A percentile compares a stretch with the other conserved stretches of the same genome.
Evolutionary conservation across 164 flowering plant species (phyloP).

Genomic region (Nymphaea thermarum): DNA sequence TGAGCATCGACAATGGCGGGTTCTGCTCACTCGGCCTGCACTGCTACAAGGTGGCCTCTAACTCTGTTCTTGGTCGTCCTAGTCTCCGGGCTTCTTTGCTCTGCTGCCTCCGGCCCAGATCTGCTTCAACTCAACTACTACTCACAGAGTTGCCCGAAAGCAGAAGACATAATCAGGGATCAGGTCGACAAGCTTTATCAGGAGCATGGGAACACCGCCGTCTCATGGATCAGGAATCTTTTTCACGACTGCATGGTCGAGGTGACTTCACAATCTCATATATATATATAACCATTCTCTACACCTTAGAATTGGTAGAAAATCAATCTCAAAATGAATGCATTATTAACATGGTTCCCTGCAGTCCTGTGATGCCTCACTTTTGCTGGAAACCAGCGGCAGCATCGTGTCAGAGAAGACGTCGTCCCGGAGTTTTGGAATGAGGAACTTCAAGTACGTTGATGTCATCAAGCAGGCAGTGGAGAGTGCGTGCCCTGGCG

Average conservation of each 20-base stretch:
- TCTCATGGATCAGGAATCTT: constrained; percentile 75
- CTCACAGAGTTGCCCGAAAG: constrained; percentile 60
- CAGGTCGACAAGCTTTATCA: constrained; percentile 45
- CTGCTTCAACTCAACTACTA: constrained; percentile 51
- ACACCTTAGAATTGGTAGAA: too few relatives aligned
- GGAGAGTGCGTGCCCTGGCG: constrained; percentile 59
- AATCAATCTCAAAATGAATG: too few relatives aligned
- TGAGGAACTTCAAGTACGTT: constrained; percentile 76
- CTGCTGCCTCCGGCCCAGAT: constrained; percentile 11
- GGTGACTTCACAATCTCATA: constrained; percentile 18
- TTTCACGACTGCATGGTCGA: constrained; percentile 86
- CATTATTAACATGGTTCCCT: background rate
- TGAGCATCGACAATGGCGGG: too few relatives aligned
- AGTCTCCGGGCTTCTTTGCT: constrained; percentile 16
- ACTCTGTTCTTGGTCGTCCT: too few relatives aligned
- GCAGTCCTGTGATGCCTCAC: constrained; percentile 84
- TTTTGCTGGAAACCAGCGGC: constrained; percentile 31
- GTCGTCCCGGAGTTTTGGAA: constrained; percentile 64
- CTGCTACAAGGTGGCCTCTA: too few relatives aligned
- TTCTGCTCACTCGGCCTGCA: too few relatives aligned
- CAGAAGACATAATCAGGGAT: constrained; percentile 69
- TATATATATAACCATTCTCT: too few relatives aligned
- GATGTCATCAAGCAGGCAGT: constrained; percentile 56
- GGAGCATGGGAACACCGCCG: constrained; percentile 65
- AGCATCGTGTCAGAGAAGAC: constrained; percentile 43